A percentile compares a stretch with the other conserved stretches of the same genome.
These are phyloP conservation scores for Tolypocladium pustulatum DNA, from an alignment of 2,329 filamentous ascomycete species.

Conservation along the genomic window DNA sequence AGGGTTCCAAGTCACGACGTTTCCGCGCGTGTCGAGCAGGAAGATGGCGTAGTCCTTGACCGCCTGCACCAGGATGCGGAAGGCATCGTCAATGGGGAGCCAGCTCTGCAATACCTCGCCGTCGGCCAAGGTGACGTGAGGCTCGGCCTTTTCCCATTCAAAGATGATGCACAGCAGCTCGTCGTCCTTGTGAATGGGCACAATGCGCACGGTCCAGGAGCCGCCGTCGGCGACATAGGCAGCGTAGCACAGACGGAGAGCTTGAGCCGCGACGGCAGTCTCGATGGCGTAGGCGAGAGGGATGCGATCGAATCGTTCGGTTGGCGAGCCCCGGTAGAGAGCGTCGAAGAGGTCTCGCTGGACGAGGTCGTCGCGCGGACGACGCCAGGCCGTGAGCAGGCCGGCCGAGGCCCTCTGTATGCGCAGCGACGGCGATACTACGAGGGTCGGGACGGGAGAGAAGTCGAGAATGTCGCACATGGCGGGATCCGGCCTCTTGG, in stretches of 20 bases:
- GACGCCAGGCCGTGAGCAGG: constrained; percentile 16
- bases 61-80: constrained; percentile 50
- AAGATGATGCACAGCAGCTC: constrained; percentile 18
- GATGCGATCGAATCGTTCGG: constrained; percentile 14
- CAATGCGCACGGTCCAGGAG: constrained; percentile 19
- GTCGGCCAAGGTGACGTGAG: constrained; percentile 1
- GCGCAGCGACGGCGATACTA: constrained; percentile 18
- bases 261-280: constrained; percentile 14
- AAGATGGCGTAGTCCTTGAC: constrained; percentile 56
- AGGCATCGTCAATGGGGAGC: constrained; percentile 38
- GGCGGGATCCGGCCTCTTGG: neutral
- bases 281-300: constrained; percentile 17
- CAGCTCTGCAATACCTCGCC: constrained; percentile 13
- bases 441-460: constrained; percentile 18
- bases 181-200: constrained; percentile 18
- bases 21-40: constrained; percentile 44
- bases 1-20: constrained; percentile 47
- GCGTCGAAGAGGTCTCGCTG: constrained; percentile 16
- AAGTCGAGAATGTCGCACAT: constrained; percentile 15
- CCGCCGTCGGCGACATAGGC: constrained; percentile 5
- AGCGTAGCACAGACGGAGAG: constrained; percentile 12
- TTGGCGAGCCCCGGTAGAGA: constrained; percentile 14
- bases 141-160: constrained; percentile 18
- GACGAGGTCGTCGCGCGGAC: constrained; percentile 13
- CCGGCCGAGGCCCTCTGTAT: constrained; percentile 18